phyloP scores from a whole-genome alignment of 192 early-diverging fungal genomes.

The Linnemannia zychae region DNA sequence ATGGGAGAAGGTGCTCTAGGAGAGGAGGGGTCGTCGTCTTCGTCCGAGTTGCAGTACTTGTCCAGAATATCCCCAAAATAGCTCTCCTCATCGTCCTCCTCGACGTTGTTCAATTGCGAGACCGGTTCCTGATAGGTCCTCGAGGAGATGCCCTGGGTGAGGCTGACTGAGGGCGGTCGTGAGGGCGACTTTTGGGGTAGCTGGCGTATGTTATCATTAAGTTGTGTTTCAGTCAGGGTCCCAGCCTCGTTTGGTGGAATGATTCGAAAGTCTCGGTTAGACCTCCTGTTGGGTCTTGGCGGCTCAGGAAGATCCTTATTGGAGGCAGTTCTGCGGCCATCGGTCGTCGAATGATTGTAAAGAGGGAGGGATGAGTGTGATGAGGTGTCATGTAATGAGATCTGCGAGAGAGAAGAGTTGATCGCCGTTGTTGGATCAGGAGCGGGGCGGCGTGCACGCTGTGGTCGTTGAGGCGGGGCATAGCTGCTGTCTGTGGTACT shows the following conservation, averaged over 20 bases:
- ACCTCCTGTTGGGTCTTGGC: constrained; percentile 27
- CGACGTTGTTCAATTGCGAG: not conserved
- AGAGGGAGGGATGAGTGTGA: constrained; percentile 1
- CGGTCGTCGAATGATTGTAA: not conserved
- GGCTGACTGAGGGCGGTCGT: not conserved
- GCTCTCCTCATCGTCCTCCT: constrained; percentile 38
- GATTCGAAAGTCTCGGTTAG: constrained; percentile 30
- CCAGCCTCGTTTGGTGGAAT: constrained; percentile 21
- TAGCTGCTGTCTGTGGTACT: not conserved
- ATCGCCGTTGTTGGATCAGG: constrained; percentile 18
- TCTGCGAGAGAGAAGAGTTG: constrained; percentile 29
- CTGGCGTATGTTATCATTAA: constrained; percentile 16
- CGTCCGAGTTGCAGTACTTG: constrained; percentile 52
- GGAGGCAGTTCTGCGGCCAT: constrained; percentile 22
- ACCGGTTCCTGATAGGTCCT: not conserved
- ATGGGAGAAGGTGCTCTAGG: constrained; percentile 22
- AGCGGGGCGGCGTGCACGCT: constrained; percentile 28
- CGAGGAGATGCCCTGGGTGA: not conserved
- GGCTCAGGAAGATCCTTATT: constrained; percentile 30
- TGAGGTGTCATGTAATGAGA: constrained; percentile 30
- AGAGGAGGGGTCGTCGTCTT: constrained; percentile 35
- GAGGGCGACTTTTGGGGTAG: not conserved
- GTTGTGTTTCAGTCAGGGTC: constrained; percentile 14
- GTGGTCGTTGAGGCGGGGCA: constrained; percentile 23
- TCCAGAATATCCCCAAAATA: constrained; percentile 53